These are phyloP conservation scores for Phytophthora pini DNA, from an alignment of 352 stramenopile species.

Conservation along the genomic window DNA sequence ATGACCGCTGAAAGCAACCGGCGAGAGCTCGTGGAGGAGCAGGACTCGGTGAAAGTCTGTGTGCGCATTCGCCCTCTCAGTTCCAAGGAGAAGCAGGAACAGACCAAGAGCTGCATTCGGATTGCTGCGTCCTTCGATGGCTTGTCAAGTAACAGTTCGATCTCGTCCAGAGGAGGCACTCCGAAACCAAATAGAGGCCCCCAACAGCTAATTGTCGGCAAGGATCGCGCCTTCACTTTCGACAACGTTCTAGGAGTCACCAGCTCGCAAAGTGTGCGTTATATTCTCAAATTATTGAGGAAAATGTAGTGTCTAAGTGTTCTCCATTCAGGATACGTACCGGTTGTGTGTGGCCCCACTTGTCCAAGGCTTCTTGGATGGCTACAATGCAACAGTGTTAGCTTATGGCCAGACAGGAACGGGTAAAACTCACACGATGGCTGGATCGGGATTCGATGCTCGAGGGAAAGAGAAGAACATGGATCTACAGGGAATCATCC, in stretches of 20 bases:
- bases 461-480: slow-evolving; percentile 60
- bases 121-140: slow-evolving; percentile 60
- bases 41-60: slow-evolving; percentile 77
- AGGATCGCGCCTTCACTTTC: slow-evolving; percentile 90
- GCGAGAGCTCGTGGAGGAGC: slow-evolving; percentile 40
- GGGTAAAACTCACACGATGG: slow-evolving; percentile 97
- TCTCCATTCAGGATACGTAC: slow-evolving; percentile 65
- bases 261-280: slow-evolving; percentile 66
- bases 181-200: slow-evolving; percentile 16
- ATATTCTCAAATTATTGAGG: not conserved
- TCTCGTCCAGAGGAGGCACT: slow-evolving; percentile 17
- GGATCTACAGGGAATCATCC: slow-evolving; percentile 85
- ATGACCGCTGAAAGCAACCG: slow-evolving; percentile 31
- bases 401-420: slow-evolving; percentile 90
- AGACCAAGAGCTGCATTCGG: slow-evolving; percentile 81
- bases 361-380: slow-evolving; percentile 80
- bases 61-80: slow-evolving; percentile 77
- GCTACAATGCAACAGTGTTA: slow-evolving; percentile 86
- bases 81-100: slow-evolving; percentile 66
- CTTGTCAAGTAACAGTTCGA: slow-evolving; percentile 32
- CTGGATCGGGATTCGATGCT: slow-evolving; percentile 58
- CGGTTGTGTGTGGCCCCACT: slow-evolving; percentile 66
- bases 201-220: slow-evolving; percentile 83
- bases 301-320: not conserved
- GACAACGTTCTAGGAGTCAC: slow-evolving; percentile 85